Evolutionary conservation across 1,284 basidiomycete genomes (phyloP).

Genomic region (Termitomyces sp.): DNA sequence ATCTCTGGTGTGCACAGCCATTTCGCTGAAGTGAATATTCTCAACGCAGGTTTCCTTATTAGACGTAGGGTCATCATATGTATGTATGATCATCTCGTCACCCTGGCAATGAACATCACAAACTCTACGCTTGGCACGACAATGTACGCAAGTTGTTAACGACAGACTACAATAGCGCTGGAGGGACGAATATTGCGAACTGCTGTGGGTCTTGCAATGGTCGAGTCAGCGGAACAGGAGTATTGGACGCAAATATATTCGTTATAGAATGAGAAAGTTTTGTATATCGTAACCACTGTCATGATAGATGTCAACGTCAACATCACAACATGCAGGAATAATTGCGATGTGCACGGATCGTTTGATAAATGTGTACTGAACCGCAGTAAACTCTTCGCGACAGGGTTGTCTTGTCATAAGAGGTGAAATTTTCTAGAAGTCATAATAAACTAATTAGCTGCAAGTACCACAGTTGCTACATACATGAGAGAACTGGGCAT

Average conservation of each 20-base stretch:
- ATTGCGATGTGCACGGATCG: not conserved
- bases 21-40: no score
- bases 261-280: not conserved
- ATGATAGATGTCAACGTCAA: not conserved
- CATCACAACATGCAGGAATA: not conserved
- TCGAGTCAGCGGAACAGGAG: conserved; percentile 29
- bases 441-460: not conserved
- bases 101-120: no score
- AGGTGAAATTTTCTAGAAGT: not conserved
- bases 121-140: no score
- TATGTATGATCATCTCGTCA: no score
- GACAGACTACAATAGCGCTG: conserved; percentile 12
- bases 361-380: not conserved
- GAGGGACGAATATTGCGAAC: conserved; percentile 22
- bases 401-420: not conserved
- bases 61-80: no score
- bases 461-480: not conserved
- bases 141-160: conserved; percentile 5
- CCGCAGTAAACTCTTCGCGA: not conserved
- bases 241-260: conserved; percentile 38
- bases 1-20: no score
- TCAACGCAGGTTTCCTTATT: no score
- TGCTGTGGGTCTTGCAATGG: conserved; percentile 37
- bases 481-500: conserved; percentile 21
- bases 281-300: not conserved